Evolutionary conservation across 2,329 filamentous ascomycete genomes (phyloP).

Genomic region (Xylariaceae sp.): DNA sequence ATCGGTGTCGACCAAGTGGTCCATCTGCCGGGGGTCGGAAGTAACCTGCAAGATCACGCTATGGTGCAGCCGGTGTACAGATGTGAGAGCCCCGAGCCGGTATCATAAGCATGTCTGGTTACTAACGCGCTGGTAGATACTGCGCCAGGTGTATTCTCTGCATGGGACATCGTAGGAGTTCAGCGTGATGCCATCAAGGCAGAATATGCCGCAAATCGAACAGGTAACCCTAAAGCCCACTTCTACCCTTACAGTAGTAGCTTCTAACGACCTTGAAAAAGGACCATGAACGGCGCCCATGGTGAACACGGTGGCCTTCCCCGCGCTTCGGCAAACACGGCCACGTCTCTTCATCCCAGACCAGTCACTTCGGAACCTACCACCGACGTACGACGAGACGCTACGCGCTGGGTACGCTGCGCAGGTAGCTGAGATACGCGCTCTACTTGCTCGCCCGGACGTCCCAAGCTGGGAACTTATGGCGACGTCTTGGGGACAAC

Average conservation of each 20-base stretch:
- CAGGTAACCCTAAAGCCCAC: no score
- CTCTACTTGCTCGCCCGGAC: slow-evolving; percentile 21
- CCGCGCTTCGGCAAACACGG: slow-evolving; percentile 19
- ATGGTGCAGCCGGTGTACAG: slow-evolving; percentile 26
- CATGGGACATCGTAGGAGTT: slow-evolving; percentile 23
- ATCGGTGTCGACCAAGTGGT: slow-evolving; percentile 26
- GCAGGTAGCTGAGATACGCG: slow-evolving; percentile 18
- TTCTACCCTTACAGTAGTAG: no score
- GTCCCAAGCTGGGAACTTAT: slow-evolving; percentile 27
- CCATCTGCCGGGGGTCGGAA: slow-evolving; percentile 31
- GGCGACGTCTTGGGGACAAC: slow-evolving; percentile 29
- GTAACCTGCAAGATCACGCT: slow-evolving; percentile 30
- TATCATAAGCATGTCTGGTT: background rate
- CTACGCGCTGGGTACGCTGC: slow-evolving; percentile 24
- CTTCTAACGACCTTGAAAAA: slow-evolving; percentile 15
- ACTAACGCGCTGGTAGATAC: slow-evolving; percentile 15
- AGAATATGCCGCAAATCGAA: slow-evolving; percentile 24
- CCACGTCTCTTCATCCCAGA: slow-evolving; percentile 13
- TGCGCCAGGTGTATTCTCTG: slow-evolving; percentile 23
- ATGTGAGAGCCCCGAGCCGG: slow-evolving; percentile 15
- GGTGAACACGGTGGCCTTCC: slow-evolving; percentile 28
- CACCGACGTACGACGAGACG: slow-evolving; percentile 20
- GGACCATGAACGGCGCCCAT: slow-evolving; percentile 27
- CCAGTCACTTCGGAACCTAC: slow-evolving; percentile 15
- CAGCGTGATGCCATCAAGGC: slow-evolving; percentile 16